Conservation (phyloP, 495 filamentous ascomycete species). For the Tirmania nivea region DNA sequence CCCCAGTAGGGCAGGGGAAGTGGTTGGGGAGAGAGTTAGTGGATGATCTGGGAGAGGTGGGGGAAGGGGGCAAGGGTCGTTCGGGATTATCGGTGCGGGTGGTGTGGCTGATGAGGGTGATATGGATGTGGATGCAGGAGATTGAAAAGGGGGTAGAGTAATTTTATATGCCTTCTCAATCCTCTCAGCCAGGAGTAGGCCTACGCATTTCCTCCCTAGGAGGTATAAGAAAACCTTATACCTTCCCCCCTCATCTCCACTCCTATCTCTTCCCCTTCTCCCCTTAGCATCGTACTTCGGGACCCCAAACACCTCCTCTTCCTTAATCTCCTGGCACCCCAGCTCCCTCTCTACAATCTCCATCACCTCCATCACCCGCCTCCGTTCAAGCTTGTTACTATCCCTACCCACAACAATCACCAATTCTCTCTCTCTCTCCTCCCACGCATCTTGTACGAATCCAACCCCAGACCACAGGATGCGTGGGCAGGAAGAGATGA, state of each 20-base stretch:
- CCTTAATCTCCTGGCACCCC: conserved; percentile 37
- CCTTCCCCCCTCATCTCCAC: conserved; percentile 24
- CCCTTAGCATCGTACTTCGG: conserved; percentile 4
- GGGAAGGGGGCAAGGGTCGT: background rate
- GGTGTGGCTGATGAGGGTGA: background rate
- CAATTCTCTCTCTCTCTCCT: conserved; percentile 4
- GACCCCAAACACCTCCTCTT: conserved; percentile 36
- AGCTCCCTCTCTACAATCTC: conserved; percentile 47
- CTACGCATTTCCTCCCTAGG: conserved; percentile 40
- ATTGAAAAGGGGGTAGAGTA: conserved; percentile 1
- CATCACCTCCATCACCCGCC: conserved; percentile 37
- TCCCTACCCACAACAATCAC: background rate
- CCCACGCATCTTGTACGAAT: background rate
- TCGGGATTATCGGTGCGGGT: background rate
- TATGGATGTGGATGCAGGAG: background rate
- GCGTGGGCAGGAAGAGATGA: conserved; percentile 33
- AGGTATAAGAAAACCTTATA: conserved; percentile 46
- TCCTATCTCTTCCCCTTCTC: conserved; percentile 23
- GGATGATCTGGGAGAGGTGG: background rate
- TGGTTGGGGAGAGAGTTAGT: conserved; percentile 13
- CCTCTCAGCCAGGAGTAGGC: conserved; percentile 42
- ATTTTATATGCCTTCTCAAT: conserved; percentile 32
- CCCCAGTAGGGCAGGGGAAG: conserved; percentile 36
- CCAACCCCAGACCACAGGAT: conserved; percentile 8
- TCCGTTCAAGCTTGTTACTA: conserved; percentile 25